Conservation (phyloP, 306 rosid genomes). For the Prinsepia uniflora region DNA sequence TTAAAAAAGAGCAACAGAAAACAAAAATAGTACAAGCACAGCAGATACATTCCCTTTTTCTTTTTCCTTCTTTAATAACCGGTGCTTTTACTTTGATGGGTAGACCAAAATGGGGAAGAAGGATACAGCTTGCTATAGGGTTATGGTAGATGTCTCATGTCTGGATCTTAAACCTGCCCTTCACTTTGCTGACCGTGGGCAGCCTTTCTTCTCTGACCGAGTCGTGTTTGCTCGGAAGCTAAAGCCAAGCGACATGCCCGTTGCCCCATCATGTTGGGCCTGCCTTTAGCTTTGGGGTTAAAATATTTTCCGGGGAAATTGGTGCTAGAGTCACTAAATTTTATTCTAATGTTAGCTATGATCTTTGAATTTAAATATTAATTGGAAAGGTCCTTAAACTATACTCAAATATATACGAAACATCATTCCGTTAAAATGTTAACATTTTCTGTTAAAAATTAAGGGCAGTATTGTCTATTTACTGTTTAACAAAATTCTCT, state of each 20-base stretch:
- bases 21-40: conserved; percentile 18
- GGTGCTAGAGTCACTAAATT: too few relatives aligned
- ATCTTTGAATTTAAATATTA: too few relatives aligned
- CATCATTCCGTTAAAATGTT: too few relatives aligned
- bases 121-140: conserved; percentile 16
- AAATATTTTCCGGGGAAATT: conserved; percentile 9
- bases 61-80: conserved; percentile 45
- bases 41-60: conserved; percentile 52
- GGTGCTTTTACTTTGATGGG: conserved; percentile 63
- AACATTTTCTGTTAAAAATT: too few relatives aligned
- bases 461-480: too few relatives aligned
- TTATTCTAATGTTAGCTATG: too few relatives aligned
- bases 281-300: conserved; percentile 51
- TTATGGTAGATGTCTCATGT: neutral
- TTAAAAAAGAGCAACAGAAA: conserved; percentile 4
- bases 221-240: conserved; percentile 34
- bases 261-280: conserved; percentile 50
- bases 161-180: conserved; percentile 24
- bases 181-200: conserved; percentile 89
- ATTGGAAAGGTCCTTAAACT: too few relatives aligned
- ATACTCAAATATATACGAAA: too few relatives aligned
- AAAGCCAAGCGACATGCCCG: conserved; percentile 78
- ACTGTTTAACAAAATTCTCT: too few relatives aligned
- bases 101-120: conserved; percentile 52
- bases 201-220: conserved; percentile 69